Base-by-base conservation (phyloP, 2,329 filamentous ascomycete genomes). In the Alternaria gaisen region DNA sequence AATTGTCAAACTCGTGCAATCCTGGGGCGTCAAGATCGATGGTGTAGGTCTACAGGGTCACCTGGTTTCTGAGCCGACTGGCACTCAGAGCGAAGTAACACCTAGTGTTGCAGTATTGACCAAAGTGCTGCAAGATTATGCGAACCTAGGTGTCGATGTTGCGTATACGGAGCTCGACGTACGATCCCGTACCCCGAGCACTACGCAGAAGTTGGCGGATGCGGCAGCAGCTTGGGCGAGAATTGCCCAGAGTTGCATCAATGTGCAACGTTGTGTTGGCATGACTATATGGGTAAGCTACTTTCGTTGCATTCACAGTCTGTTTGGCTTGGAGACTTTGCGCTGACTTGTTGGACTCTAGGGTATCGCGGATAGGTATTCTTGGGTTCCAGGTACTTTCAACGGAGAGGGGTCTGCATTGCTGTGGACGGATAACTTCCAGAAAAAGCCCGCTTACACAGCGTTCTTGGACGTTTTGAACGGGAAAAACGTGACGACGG, bases 111-210 rank as follows among this genome's bases (percentile, higher is more conserved):
- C 77, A 34, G 72, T 78, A 10, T 79, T 86, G 55, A 80, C 79
- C 32, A 77, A 80, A 1, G 82, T 81, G 22, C 82, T 88, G 53
- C 69, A 81, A 52, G 79, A 82, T 54, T 88, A 87, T 77, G 80
- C 83, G 2, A 78, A 81, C 3, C 80, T 86, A 6, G 81, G 80
- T 14, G 79, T 86, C n/a, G 86, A 89, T 63, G 83, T 88, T 28
- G 85, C 86, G 5, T 84, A 86, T 74, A 89, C 87, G 0, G 87
- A 89, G 79, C 75, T 89, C 14, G 87, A 89, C 70, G 84, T 89
- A 65, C 81, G 86, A 60, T 73, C 70, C 6, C 77, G 74, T 4
- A 76, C 86, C 2, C 84, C 86, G 0, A 72, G 81, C 7, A 82
- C 75, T 4, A 70, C 71, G 1, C 67, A 79, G 1, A 80, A 79